These are phyloP conservation scores for Hura crepitans DNA, from an alignment of 441 rosid species.

Conservation along the genomic window DNA sequence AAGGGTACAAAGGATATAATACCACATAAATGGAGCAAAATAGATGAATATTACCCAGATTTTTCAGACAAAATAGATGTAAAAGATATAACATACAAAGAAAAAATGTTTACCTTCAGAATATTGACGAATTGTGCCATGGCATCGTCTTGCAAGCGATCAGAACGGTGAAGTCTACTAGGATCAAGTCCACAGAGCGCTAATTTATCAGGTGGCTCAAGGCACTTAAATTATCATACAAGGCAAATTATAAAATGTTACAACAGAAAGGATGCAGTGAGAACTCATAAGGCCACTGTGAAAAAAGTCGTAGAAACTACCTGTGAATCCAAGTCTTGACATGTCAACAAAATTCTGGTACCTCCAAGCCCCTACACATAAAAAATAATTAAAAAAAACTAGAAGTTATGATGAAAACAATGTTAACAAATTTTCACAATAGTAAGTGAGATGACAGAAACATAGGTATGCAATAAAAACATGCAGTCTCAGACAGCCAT, in stretches of 20 bases:
- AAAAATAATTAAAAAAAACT: no score
- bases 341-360: slow-evolving; percentile 61
- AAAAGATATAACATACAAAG: slow-evolving; percentile 14
- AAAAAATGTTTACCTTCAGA: slow-evolving; percentile 48
- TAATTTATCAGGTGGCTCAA: slow-evolving; percentile 65
- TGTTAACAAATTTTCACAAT: slow-evolving; percentile 9
- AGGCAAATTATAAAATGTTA: slow-evolving; percentile 12
- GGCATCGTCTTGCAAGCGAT: slow-evolving; percentile 70
- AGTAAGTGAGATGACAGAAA: slow-evolving; percentile 13
- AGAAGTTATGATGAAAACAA: slow-evolving; percentile 6
- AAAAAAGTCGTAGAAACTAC: slow-evolving; percentile 31
- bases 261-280: slow-evolving; percentile 12
- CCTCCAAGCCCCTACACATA: slow-evolving; percentile 58
- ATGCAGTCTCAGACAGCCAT: neutral
- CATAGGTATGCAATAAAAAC: neutral
- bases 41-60: neutral
- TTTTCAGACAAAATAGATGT: neutral
- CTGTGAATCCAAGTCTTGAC: slow-evolving; percentile 63
- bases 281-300: slow-evolving; percentile 21
- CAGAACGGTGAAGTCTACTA: slow-evolving; percentile 61
- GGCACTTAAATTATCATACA: slow-evolving; percentile 46
- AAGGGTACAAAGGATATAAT: neutral
- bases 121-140: slow-evolving; percentile 52
- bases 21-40: neutral
- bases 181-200: slow-evolving; percentile 81